Base-by-base conservation (phyloP, 306 rosid genomes). In the Canavalia ensiformis region DNA sequence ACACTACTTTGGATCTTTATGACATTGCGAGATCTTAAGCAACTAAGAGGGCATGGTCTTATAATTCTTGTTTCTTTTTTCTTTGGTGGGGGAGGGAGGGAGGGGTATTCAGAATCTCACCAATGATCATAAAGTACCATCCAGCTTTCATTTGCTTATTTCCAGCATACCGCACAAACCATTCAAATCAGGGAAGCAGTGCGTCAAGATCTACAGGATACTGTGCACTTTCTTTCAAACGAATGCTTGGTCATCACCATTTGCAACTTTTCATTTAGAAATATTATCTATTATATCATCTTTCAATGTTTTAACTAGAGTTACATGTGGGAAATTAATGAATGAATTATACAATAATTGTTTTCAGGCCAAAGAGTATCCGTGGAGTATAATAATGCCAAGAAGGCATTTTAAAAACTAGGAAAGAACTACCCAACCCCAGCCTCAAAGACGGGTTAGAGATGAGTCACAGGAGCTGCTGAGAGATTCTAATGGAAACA, bases 401-500 rank as follows among this genome's bases (percentile, higher is more conserved):
- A 39, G 28, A 66, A 13, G 35, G 81, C 45, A 64, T 75, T 66
- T 56, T 55, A 55, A 55, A 62, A 72, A 70, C 47, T 28, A 63
- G 55, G 25, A 67, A 75, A 70, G 47, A 84, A 79, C 68, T 57
- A 37, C 47, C 60, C 54, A 51, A 69, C 39, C 72, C 68, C 45
- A 4, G 28, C 57, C 34, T 64, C 76, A 7, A 10, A 71, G 68
- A 72, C 70, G 44, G 47, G 57, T 66, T 25, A 56, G 76, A 80
- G 60, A 55, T 68, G 81, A 90, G 75, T 83, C 86, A 95, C 44
- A 95, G 90, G 49, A 92, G 99, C 90, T 95, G 98, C 84, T 95
- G 97, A 75, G 99, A 92, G 87, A 93, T 88, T 92, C 98, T 87
- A 18, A 93, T 89, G 35, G 98, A 84, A 86, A 93, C 97, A 30